phyloP scores from a whole-genome alignment of 805 yeast genomes.

The Kluyveromyces lactis region DNA sequence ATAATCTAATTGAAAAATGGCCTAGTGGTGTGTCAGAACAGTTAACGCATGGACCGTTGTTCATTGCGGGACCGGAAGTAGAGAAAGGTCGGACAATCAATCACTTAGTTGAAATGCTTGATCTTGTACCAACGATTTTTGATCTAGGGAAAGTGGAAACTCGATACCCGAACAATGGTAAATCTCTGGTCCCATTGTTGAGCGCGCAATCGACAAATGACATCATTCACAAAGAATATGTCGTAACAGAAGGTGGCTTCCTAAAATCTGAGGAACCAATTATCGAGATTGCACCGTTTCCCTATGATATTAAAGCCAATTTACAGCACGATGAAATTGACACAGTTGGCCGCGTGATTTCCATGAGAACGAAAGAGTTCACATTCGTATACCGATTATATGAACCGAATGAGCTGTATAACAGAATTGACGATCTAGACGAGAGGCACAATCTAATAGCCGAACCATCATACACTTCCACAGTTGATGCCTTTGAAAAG shows the following conservation, averaged over 20 bases:
- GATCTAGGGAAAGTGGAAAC: constrained; percentile 6
- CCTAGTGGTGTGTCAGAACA: constrained; percentile 13
- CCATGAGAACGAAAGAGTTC: constrained; percentile 3
- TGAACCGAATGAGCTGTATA: constrained; percentile 7
- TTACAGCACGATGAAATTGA: constrained; percentile 5
- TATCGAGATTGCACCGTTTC: constrained; percentile 6
- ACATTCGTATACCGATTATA: constrained; percentile 7
- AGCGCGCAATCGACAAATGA: background rate
- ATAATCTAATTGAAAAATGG: constrained; percentile 15
- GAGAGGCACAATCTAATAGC: constrained; percentile 5
- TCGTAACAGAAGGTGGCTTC: constrained; percentile 6
- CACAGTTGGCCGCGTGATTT: constrained; percentile 5
- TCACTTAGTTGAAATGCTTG: constrained; percentile 11
- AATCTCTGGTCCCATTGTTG: constrained; percentile 6
- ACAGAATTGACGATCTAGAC: constrained; percentile 4
- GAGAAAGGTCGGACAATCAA: constrained; percentile 6
- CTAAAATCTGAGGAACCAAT: constrained; percentile 6
- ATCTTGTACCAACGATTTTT: constrained; percentile 10
- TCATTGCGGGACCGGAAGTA: constrained; percentile 8
- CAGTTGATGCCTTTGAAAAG: constrained; percentile 1
- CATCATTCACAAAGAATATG: constrained; percentile 2
- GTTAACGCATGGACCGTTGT: constrained; percentile 9
- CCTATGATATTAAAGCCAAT: constrained; percentile 5
- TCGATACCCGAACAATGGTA: constrained; percentile 5
- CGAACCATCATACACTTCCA: background rate